Evolutionary conservation across 2,329 filamentous ascomycete species (phyloP).

Genomic region (Aspergillus versicolor): DNA sequence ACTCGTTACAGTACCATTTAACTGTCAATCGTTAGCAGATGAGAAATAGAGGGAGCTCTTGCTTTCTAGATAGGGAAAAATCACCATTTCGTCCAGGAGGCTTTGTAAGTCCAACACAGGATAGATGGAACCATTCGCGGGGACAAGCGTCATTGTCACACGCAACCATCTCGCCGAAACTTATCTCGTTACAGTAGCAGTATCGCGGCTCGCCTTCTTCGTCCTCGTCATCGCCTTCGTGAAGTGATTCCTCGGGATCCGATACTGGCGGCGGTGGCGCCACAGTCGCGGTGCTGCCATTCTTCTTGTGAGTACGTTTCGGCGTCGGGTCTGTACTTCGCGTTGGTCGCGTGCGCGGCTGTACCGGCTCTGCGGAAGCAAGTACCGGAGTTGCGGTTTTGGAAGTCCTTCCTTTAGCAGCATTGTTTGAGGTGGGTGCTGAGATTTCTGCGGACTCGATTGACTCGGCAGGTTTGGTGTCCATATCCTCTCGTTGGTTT

Average conservation of each 20-base stretch:
- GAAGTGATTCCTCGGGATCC: slow-evolving; percentile 44
- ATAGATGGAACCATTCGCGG: slow-evolving; percentile 80
- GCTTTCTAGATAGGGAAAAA: slow-evolving; percentile 32
- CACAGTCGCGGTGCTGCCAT: slow-evolving; percentile 21
- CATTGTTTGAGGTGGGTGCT: slow-evolving; percentile 12
- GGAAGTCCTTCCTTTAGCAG: slow-evolving; percentile 36
- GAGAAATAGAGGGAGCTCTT: neutral
- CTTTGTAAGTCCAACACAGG: slow-evolving; percentile 75
- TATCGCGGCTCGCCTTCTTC: slow-evolving; percentile 72
- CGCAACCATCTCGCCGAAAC: slow-evolving; percentile 81
- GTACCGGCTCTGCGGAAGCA: slow-evolving; percentile 34
- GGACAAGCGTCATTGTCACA: slow-evolving; percentile 73
- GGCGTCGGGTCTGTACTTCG: slow-evolving; percentile 33
- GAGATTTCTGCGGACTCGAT: slow-evolving; percentile 36
- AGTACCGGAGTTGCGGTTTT: slow-evolving; percentile 44
- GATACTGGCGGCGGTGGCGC: slow-evolving; percentile 30
- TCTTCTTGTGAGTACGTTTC: slow-evolving; percentile 40
- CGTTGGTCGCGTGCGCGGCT: slow-evolving; percentile 35
- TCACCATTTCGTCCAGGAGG: slow-evolving; percentile 74
- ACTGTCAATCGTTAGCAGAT: slow-evolving; percentile 48
- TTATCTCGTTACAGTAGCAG: slow-evolving; percentile 77
- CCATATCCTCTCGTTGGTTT: slow-evolving; percentile 37
- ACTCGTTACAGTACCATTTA: slow-evolving; percentile 82
- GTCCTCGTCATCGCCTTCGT: slow-evolving; percentile 59
- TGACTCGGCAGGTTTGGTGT: slow-evolving; percentile 30